phyloP scores from a whole-genome alignment of 1,139 yeast genomes.

The Protomyces arabidopsidicola region DNA sequence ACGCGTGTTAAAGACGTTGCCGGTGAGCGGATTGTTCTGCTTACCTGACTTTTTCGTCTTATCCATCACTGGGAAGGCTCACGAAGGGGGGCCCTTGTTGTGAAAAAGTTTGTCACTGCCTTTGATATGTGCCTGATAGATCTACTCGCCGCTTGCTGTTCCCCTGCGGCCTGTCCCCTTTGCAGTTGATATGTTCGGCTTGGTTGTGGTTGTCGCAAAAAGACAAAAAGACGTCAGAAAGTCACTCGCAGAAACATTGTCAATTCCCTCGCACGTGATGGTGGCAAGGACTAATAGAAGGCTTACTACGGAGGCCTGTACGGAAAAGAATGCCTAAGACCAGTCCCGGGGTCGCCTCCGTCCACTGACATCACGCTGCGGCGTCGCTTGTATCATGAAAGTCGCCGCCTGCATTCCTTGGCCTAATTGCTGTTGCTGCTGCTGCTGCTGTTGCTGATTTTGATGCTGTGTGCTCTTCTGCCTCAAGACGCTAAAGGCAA shows the following conservation, averaged over 20 bases:
- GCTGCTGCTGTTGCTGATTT: not conserved
- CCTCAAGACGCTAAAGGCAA: constrained; percentile 31
- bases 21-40: not conserved
- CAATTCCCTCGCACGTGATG: too few relatives aligned
- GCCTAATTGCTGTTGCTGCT: not conserved
- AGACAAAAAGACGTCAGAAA: too few relatives aligned
- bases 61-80: not conserved
- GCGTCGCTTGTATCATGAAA: constrained; percentile 25
- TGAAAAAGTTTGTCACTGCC: too few relatives aligned
- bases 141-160: too few relatives aligned
- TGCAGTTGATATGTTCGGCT: too few relatives aligned
- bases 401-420: constrained; percentile 14
- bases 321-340: not conserved
- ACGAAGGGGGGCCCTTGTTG: too few relatives aligned
- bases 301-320: too few relatives aligned
- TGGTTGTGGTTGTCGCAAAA: too few relatives aligned
- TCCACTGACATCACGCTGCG: not conserved
- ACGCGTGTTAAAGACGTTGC: too few relatives aligned
- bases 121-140: too few relatives aligned
- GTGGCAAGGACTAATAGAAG: not conserved
- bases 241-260: not conserved
- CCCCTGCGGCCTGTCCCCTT: too few relatives aligned
- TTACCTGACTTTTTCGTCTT: constrained; percentile 15
- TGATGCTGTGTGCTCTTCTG: constrained; percentile 18
- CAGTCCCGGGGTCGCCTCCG: not conserved